A percentile compares a stretch with the other conserved stretches of the same genome.
These are phyloP conservation scores for Erigeron philadelphicus DNA, from an alignment of 140 eudicot genomes.

Conservation along the genomic window DNA sequence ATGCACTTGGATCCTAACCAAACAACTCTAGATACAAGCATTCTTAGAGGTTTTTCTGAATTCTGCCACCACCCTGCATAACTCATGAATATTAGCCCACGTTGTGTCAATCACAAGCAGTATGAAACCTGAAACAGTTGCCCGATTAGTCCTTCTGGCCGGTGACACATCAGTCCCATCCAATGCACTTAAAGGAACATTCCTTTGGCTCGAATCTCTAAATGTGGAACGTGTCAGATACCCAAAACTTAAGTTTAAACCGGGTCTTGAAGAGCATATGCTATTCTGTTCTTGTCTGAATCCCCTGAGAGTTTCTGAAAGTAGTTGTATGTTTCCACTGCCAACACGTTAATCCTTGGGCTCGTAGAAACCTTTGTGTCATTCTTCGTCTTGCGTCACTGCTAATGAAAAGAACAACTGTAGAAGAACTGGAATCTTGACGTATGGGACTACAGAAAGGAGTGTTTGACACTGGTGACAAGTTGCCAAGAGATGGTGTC, in stretches of 20 bases:
- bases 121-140: constrained; percentile 18
- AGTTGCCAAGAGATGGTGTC: constrained; percentile 19
- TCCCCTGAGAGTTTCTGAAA: constrained; percentile 38
- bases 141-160: not conserved
- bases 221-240: constrained; percentile 18
- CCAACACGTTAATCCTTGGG: constrained; percentile 36
- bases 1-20: constrained; percentile 46
- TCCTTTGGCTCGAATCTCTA: constrained; percentile 30
- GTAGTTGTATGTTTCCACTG: constrained; percentile 30
- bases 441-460: constrained; percentile 36
- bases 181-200: constrained; percentile 43
- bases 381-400: constrained; percentile 39
- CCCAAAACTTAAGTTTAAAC: constrained; percentile 25
- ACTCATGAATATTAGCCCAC: constrained; percentile 39
- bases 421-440: constrained; percentile 4
- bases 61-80: constrained; percentile 46
- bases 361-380: constrained; percentile 34
- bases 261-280: constrained; percentile 34
- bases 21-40: constrained; percentile 33
- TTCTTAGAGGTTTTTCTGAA: constrained; percentile 38
- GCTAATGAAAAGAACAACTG: constrained; percentile 31
- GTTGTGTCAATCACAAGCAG: constrained; percentile 52
- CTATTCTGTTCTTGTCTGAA: constrained; percentile 22
- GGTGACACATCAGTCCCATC: constrained; percentile 44
- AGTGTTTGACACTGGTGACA: constrained; percentile 28